These are phyloP conservation scores for Jackrogersella minutella DNA, from an alignment of 495 filamentous ascomycete genomes.

Conservation along the genomic window DNA sequence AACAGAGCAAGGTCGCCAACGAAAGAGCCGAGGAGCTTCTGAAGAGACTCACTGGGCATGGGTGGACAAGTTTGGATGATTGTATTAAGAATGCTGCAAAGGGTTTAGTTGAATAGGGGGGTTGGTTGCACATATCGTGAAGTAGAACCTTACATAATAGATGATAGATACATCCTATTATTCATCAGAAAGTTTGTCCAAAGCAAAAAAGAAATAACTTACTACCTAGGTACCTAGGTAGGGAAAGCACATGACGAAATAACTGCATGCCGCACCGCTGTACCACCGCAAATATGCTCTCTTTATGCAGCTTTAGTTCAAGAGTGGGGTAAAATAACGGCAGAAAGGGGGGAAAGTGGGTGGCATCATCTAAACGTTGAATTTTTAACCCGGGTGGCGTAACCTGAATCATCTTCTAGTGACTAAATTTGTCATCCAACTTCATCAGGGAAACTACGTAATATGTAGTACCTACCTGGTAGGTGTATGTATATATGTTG, in stretches of 20 bases:
- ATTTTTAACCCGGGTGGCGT: slow-evolving; percentile 16
- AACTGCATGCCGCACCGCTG: no score
- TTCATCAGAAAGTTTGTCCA: no score
- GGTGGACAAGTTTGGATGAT: slow-evolving; percentile 32
- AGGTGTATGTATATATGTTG: neutral
- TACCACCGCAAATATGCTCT: no score
- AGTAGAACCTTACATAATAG: no score
- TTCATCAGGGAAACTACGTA: slow-evolving; percentile 1
- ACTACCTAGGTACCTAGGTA: no score
- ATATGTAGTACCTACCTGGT: neutral
- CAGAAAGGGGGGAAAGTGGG: neutral
- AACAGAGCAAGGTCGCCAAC: slow-evolving; percentile 31
- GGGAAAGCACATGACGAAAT: no score
- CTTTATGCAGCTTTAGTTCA: no score
- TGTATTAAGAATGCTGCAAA: slow-evolving; percentile 6
- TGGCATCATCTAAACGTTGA: neutral
- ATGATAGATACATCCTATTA: no score
- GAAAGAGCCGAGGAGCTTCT: slow-evolving; percentile 33
- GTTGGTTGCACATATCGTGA: no score
- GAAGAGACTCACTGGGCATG: slow-evolving; percentile 30
- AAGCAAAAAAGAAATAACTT: no score
- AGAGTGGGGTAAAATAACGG: no score
- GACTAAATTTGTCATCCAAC: slow-evolving; percentile 3
- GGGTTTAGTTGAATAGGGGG: neutral
- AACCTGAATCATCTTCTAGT: slow-evolving; percentile 9